Evolutionary conservation across 768 basidiomycete species (phyloP).

Genomic region (Boletellus ananas): DNA sequence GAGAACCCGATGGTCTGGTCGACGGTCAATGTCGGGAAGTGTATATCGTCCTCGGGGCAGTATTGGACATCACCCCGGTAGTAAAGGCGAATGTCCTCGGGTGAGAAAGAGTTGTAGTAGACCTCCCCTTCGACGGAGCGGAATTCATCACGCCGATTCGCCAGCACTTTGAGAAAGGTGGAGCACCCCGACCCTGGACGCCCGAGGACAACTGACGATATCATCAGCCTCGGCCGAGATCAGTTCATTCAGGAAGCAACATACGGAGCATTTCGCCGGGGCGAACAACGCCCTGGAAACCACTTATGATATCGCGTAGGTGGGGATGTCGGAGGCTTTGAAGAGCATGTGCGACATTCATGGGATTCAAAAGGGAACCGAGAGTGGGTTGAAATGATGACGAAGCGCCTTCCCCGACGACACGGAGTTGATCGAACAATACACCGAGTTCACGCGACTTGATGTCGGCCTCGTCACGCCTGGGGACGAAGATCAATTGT

Average conservation of each 20-base stretch:
- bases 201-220: slow-evolving; percentile 67
- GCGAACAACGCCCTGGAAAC: slow-evolving; percentile 53
- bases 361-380: slow-evolving; percentile 58
- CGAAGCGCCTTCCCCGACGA: slow-evolving; percentile 55
- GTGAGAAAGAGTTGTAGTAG: slow-evolving; percentile 70
- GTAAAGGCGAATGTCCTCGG: slow-evolving; percentile 56
- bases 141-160: slow-evolving; percentile 71
- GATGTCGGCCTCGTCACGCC: slow-evolving; percentile 47
- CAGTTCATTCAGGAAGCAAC: slow-evolving; percentile 25
- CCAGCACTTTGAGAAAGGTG: slow-evolving; percentile 76
- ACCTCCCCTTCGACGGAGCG: slow-evolving; percentile 66
- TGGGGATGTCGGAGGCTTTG: slow-evolving; percentile 55
- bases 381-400: slow-evolving; percentile 57
- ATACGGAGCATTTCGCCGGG: slow-evolving; percentile 69
- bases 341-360: slow-evolving; percentile 40
- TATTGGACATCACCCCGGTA: slow-evolving; percentile 81
- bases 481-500: slow-evolving; percentile 17
- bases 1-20: slow-evolving; percentile 72
- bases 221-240: not conserved
- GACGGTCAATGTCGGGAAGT: slow-evolving; percentile 57
- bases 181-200: slow-evolving; percentile 83
- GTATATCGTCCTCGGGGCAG: slow-evolving; percentile 40
- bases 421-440: slow-evolving; percentile 52
- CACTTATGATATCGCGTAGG: slow-evolving; percentile 49
- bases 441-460: slow-evolving; percentile 57